phyloP scores from a whole-genome alignment of 1,139 yeast genomes.

The Geotrichum australiense region DNA sequence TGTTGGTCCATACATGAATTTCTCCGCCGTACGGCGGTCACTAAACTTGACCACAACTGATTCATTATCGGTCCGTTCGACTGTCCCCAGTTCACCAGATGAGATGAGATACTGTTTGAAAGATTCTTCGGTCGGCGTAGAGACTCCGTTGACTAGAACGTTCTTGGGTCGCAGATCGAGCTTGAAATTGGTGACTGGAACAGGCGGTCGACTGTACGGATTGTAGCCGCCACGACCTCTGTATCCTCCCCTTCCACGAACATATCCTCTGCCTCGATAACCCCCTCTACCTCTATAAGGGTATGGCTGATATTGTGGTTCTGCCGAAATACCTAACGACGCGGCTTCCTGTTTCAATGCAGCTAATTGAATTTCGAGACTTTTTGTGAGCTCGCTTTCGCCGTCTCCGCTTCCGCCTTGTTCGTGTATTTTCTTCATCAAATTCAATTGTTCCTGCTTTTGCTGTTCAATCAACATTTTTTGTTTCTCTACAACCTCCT shows the following conservation, averaged over 20 bases:
- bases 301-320: slow-evolving; percentile 17
- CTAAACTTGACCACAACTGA: slow-evolving; percentile 35
- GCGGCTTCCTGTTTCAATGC: slow-evolving; percentile 34
- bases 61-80: slow-evolving; percentile 16
- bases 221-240: slow-evolving; percentile 24
- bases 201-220: slow-evolving; percentile 21
- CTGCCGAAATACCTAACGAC: slow-evolving; percentile 21
- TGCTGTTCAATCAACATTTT: slow-evolving; percentile 32
- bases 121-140: slow-evolving; percentile 31
- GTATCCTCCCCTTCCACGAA: slow-evolving; percentile 23
- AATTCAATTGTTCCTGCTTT: slow-evolving; percentile 31
- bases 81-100: slow-evolving; percentile 22
- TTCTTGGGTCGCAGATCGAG: slow-evolving; percentile 38
- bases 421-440: slow-evolving; percentile 26
- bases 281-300: slow-evolving; percentile 19
- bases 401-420: slow-evolving; percentile 26
- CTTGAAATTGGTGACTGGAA: slow-evolving; percentile 23
- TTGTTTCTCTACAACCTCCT: slow-evolving; percentile 34
- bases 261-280: slow-evolving; percentile 14
- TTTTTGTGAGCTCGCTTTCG: slow-evolving; percentile 28
- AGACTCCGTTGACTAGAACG: slow-evolving; percentile 31
- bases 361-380: slow-evolving; percentile 33
- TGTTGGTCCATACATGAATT: slow-evolving; percentile 29
- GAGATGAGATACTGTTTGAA: slow-evolving; percentile 23
- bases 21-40: slow-evolving; percentile 39